Base-by-base conservation (phyloP, 345 rosid genomes). In the Salix koriyanagi region DNA sequence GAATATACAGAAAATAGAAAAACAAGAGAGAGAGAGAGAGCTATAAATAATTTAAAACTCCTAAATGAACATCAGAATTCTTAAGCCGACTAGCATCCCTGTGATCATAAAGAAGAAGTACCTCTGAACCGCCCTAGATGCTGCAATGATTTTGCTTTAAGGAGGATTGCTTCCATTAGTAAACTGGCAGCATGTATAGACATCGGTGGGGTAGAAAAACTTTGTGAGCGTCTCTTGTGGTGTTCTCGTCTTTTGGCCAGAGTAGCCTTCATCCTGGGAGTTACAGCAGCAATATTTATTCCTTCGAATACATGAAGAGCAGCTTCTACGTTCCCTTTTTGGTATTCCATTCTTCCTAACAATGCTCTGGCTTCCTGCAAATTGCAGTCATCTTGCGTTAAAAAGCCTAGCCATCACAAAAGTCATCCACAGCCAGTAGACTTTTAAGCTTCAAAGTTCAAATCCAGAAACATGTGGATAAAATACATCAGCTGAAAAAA, bases 331-430 rank as follows among this genome's bases (percentile, higher is more conserved):
- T 88, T 85, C 70, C 96, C 96, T 76, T 88, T 90, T 52, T 90
- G 96, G 81, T 86, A 88, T 77, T 91, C 93, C 28, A 88, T 88
- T 83, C 91, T 88, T 77, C 92, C 93, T 65, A 91, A 79, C 78
- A 91, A 82, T 72, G 93, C 96, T 76, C 92, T 90, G 67, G 93
- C 96, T 88, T 91, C 96, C 96, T 91, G 71, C 23, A 83, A 56
- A 74, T 41, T 64, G 39, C 61, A 41, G 50, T 21, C 26, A 67
- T 28, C 50, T 30, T 39, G 61, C 19, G 26, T 30, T 76, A 69
- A 15, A 42, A 30, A 34, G 50, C 42, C 21, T 39, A 42, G 23
- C 4, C 2, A 54, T 18, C 21, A 5, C 48, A 19, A 73, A 44
- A 50, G 68, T 5, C 23, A 73, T 77, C 39, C 66, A 18, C 6